Evolutionary conservation across 1,284 basidiomycete genomes (phyloP).

Genomic region (Boletellus sp.): DNA sequence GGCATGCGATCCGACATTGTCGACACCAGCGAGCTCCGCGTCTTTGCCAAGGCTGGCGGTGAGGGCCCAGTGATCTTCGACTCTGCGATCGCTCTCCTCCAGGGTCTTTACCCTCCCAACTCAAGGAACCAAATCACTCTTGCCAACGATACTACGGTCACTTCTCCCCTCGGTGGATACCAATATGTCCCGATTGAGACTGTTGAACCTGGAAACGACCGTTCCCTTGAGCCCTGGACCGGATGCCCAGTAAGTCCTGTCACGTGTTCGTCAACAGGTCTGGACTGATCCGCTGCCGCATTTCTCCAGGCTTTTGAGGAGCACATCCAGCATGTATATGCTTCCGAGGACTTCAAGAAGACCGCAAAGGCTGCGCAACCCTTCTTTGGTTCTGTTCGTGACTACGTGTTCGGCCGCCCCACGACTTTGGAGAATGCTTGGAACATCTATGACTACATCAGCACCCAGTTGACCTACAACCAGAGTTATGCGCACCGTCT

Average conservation of each 20-base stretch:
- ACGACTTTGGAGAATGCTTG: constrained; percentile 68
- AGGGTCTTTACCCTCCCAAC: constrained; percentile 78
- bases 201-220: constrained; percentile 77
- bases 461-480: constrained; percentile 76
- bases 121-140: constrained; percentile 64
- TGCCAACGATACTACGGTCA: constrained; percentile 72
- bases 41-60: constrained; percentile 77
- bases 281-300: constrained; percentile 15
- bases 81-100: constrained; percentile 71
- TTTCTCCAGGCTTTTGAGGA: constrained; percentile 53
- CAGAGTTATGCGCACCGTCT: constrained; percentile 70
- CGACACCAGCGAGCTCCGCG: constrained; percentile 66
- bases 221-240: constrained; percentile 83
- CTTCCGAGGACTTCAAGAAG: constrained; percentile 62
- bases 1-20: constrained; percentile 65
- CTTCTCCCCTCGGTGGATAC: constrained; percentile 80
- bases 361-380: constrained; percentile 50
- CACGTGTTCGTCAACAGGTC: background rate
- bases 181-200: constrained; percentile 84
- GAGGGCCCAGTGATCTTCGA: constrained; percentile 85
- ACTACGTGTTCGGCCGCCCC: constrained; percentile 68
- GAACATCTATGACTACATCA: constrained; percentile 77
- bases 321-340: constrained; percentile 56
- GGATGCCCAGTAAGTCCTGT: constrained; percentile 60
- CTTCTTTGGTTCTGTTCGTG: constrained; percentile 64